Base-by-base conservation (phyloP, 345 rosid genomes). In the Ricinus communis region DNA sequence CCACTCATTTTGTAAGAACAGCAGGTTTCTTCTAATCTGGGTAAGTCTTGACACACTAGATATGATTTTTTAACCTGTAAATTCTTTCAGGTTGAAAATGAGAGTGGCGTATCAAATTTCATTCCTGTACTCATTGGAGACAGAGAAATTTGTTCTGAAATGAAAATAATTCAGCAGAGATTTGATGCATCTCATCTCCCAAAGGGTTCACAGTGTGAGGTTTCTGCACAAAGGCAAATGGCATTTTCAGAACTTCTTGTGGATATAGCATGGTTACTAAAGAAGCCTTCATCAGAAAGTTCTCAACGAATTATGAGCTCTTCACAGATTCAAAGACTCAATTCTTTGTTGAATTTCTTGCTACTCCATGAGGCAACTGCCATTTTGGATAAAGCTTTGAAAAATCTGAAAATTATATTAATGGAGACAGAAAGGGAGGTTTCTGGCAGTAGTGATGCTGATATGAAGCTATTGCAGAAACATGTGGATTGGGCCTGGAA, bases 251-350 rank as follows among this genome's bases (percentile, higher is more conserved):
- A 93, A 49, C 79, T 95, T 70, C 36, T 90, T 40, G 72, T 85
- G 76, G 99, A 92, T 81, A 83, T 92, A 63, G 97, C 93, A 28
- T 95, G 99, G 99, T 76, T 91, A 59, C 83, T 92, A 58, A 87
- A 80, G 81, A 85, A 79, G 71, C 97, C 97, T 36, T 71, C 80
- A 41, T 66, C 77, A 59, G 97, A 90, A 72, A 77, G 69, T 74
- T 68, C 80, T 65, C 83, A 82, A 71, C 72, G 59, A 72, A 65
- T 41, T 8, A 65, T 82, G 62, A 65, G 85, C 65, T 79, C 85
- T 53, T 82, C 83, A 53, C 91, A 88, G 84, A 89, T 92, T 62
- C 87, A 83, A 78, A 86, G 93, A 80, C 80, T 85, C 68, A 82
- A 73, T 79, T 78, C 78, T 40, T 74, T 95, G 68, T 80, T 89